Evolutionary conservation across 352 stramenopile genomes (phyloP).

Genomic region (Phytophthora meadii): DNA sequence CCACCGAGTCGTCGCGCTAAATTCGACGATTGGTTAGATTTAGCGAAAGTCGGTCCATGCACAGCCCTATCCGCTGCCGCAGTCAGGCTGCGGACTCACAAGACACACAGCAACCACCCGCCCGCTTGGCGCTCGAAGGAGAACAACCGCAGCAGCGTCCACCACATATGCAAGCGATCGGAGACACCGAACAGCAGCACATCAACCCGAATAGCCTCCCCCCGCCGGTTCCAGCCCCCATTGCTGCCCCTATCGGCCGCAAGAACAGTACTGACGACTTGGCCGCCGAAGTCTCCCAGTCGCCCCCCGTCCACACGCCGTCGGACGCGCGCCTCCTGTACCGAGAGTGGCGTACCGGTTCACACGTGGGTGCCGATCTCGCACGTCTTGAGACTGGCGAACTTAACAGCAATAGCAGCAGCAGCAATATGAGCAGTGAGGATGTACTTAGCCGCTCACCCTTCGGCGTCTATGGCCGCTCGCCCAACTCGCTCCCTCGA

Average conservation of each 20-base stretch:
- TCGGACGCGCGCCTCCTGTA: slow-evolving; percentile 80
- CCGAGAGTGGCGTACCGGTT: slow-evolving; percentile 78
- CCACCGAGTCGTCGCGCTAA: slow-evolving; percentile 1
- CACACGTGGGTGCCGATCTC: slow-evolving; percentile 51
- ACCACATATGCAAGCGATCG: slow-evolving; percentile 33
- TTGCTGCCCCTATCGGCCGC: slow-evolving; percentile 19
- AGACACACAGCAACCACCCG: slow-evolving; percentile 27
- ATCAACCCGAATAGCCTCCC: slow-evolving; percentile 8
- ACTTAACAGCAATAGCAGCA: slow-evolving; percentile 13
- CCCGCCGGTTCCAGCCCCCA: slow-evolving; percentile 8
- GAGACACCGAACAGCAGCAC: slow-evolving; percentile 20
- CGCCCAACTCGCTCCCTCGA: slow-evolving; percentile 64
- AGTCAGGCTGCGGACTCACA: slow-evolving; percentile 2
- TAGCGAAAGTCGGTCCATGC: slow-evolving; percentile 11
- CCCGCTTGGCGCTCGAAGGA: too few species aligned
- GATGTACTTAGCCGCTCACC: slow-evolving; percentile 70
- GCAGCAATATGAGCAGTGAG: slow-evolving; percentile 61
- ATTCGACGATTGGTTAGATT: slow-evolving; percentile 11
- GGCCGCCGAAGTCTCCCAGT: slow-evolving; percentile 50
- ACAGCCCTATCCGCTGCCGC: slow-evolving; percentile 19
- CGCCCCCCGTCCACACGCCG: slow-evolving; percentile 55
- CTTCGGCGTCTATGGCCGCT: slow-evolving; percentile 60
- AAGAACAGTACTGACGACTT: slow-evolving; percentile 81
- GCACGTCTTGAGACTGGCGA: slow-evolving; percentile 29
- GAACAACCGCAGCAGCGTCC: not conserved